These are phyloP conservation scores for Amniculicola lignicola DNA, from an alignment of 495 filamentous ascomycete species.

Conservation along the genomic window DNA sequence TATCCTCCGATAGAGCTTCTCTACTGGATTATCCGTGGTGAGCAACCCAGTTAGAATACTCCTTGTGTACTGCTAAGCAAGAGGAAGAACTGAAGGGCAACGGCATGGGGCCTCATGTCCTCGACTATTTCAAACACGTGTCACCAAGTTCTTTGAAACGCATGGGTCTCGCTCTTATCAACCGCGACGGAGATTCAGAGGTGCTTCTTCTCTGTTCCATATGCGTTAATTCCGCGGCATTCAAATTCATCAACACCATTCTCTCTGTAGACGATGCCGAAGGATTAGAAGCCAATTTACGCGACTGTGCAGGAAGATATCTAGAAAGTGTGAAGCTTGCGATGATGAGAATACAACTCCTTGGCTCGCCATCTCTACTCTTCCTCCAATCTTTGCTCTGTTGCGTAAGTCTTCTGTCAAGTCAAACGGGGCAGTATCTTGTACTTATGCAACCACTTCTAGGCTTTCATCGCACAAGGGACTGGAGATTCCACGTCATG, in stretches of 20 bases:
- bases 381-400: neutral
- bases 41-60: neutral
- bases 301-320: too few species aligned
- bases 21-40: conserved; percentile 1
- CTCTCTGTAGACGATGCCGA: neutral
- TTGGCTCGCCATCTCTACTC: neutral
- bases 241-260: conserved; percentile 1
- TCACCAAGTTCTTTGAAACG: neutral
- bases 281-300: too few species aligned
- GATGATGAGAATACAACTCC: too few species aligned
- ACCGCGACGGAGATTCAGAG: neutral
- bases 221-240: neutral
- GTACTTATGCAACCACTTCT: too few species aligned
- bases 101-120: neutral
- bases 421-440: too few species aligned
- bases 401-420: neutral
- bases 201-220: neutral
- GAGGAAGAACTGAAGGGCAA: neutral
- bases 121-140: neutral
- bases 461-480: too few species aligned
- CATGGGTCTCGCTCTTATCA: neutral
- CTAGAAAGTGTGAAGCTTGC: too few species aligned
- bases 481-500: neutral
- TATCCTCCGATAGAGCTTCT: conserved; percentile 1
- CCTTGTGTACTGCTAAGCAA: neutral